Conservation (phyloP, 1,284 basidiomycete species). For the Papiliotrema flavescens region DNA sequence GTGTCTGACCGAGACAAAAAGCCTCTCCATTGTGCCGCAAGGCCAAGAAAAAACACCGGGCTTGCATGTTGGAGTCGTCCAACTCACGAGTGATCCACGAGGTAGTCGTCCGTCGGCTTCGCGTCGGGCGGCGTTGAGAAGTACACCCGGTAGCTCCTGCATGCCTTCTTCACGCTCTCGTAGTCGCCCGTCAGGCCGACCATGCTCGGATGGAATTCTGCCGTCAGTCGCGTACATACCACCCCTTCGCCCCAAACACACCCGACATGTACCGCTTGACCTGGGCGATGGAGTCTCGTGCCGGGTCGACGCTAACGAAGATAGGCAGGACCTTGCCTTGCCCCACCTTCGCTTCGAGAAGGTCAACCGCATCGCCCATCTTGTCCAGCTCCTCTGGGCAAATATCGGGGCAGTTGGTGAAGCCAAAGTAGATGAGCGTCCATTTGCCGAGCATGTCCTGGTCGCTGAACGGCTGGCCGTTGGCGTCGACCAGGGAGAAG, state of each 20-base stretch:
- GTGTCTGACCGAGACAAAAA: too few relatives aligned
- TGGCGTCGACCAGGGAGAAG: slow-evolving; percentile 70
- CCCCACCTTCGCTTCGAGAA: slow-evolving; percentile 61
- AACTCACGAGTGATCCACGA: slow-evolving; percentile 74
- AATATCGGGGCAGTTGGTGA: slow-evolving; percentile 97
- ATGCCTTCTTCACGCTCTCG: slow-evolving; percentile 77
- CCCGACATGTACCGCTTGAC: slow-evolving; percentile 55
- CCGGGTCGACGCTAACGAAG: slow-evolving; percentile 95
- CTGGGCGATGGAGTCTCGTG: slow-evolving; percentile 69
- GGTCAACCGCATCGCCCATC: slow-evolving; percentile 76
- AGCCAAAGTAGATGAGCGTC: slow-evolving; percentile 91
- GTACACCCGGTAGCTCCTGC: slow-evolving; percentile 96
- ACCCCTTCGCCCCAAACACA: slow-evolving; percentile 17
- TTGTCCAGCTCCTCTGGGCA: slow-evolving; percentile 98
- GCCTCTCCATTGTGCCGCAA: too few relatives aligned
- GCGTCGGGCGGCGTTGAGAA: slow-evolving; percentile 91
- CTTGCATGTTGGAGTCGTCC: not conserved
- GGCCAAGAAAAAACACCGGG: not conserved
- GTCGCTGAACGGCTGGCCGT: slow-evolving; percentile 71
- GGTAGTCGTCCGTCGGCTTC: slow-evolving; percentile 75
- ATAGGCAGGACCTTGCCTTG: slow-evolving; percentile 65
- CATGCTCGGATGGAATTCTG: slow-evolving; percentile 88
- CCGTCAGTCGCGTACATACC: not conserved
- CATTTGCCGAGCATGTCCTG: slow-evolving; percentile 76
- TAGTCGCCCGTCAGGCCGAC: slow-evolving; percentile 85